Conservation (phyloP, 2,329 filamentous ascomycete genomes). For the Penicillium sp. region DNA sequence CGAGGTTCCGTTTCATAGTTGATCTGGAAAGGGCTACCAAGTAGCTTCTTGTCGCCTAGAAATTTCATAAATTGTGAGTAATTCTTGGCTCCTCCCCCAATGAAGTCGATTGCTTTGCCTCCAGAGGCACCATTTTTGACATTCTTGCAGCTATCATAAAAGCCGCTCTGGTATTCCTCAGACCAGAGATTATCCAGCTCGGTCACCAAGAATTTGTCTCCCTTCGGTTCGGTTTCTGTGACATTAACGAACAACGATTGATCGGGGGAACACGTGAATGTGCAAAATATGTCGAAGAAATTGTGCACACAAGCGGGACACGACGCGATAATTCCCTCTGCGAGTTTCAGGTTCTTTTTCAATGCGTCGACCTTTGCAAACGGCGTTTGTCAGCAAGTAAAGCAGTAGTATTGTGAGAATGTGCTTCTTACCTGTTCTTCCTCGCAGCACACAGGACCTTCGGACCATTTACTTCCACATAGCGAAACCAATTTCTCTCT, state of each 20-base stretch:
- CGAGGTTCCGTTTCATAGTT: slow-evolving; percentile 67
- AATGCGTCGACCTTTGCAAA: slow-evolving; percentile 66
- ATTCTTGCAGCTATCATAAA: slow-evolving; percentile 97
- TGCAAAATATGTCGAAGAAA: slow-evolving; percentile 98
- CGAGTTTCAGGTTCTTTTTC: slow-evolving; percentile 78
- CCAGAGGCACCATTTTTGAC: slow-evolving; percentile 97
- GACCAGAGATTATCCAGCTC: slow-evolving; percentile 89
- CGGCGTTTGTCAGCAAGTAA: slow-evolving; percentile 16
- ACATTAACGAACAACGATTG: slow-evolving; percentile 95
- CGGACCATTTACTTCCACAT: slow-evolving; percentile 82
- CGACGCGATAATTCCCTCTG: slow-evolving; percentile 82
- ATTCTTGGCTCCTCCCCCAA: slow-evolving; percentile 90
- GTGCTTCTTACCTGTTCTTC: slow-evolving; percentile 60
- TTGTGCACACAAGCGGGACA: slow-evolving; percentile 97
- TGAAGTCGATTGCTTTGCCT: slow-evolving; percentile 89
- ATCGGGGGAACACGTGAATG: slow-evolving; percentile 95
- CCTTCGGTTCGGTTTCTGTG: slow-evolving; percentile 62
- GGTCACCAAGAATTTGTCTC: slow-evolving; percentile 65
- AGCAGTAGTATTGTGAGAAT: background rate
- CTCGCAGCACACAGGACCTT: slow-evolving; percentile 80
- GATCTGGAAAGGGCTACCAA: slow-evolving; percentile 95
- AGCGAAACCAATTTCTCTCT: slow-evolving; percentile 76
- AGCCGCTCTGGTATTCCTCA: slow-evolving; percentile 75
- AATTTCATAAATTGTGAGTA: slow-evolving; percentile 86
- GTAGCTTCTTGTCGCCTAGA: slow-evolving; percentile 82